A percentile compares a stretch with the other conserved stretches of the same genome.
Conservation (phyloP, 805 yeast genomes). For the Hanseniaspora guilliermondii region DNA sequence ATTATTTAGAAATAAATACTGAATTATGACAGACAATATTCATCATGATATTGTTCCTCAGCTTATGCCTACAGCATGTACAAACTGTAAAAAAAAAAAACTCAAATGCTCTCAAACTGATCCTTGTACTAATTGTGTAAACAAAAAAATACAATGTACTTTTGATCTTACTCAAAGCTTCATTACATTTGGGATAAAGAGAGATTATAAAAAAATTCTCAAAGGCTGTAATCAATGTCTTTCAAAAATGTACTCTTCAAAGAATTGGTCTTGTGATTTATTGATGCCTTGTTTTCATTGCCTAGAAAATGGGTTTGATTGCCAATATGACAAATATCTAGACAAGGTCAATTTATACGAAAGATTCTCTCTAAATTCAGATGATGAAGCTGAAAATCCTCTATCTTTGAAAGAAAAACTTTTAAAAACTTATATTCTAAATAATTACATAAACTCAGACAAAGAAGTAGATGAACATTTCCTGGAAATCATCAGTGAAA, state of each 20-base stretch:
- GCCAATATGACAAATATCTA: conserved; percentile 2
- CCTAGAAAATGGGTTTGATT: conserved; percentile 9
- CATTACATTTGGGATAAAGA: background rate
- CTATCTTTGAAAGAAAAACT: background rate
- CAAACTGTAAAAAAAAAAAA: conserved; percentile 23
- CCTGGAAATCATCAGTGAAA: conserved; percentile 4
- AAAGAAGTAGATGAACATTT: background rate
- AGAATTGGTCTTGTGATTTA: conserved; percentile 4
- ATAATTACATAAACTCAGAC: conserved; percentile 3
- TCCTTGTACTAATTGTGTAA: conserved; percentile 26
- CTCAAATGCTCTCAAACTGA: conserved; percentile 27
- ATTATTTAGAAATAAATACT: too few relatives aligned
- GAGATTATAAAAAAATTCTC: background rate
- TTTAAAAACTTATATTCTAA: conserved; percentile 1
- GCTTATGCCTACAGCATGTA: conserved; percentile 3
- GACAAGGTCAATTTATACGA: background rate
- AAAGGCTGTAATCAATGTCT: conserved; percentile 12
- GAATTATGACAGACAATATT: background rate
- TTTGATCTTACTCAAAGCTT: conserved; percentile 17
- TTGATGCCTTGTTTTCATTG: conserved; percentile 11
- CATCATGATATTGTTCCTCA: background rate
- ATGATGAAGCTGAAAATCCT: background rate
- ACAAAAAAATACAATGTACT: conserved; percentile 21
- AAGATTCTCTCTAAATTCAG: background rate
- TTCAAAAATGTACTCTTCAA: background rate